phyloP scores from a whole-genome alignment of 2,329 filamentous ascomycete genomes.

The Hypoxylon rubiginosum region DNA sequence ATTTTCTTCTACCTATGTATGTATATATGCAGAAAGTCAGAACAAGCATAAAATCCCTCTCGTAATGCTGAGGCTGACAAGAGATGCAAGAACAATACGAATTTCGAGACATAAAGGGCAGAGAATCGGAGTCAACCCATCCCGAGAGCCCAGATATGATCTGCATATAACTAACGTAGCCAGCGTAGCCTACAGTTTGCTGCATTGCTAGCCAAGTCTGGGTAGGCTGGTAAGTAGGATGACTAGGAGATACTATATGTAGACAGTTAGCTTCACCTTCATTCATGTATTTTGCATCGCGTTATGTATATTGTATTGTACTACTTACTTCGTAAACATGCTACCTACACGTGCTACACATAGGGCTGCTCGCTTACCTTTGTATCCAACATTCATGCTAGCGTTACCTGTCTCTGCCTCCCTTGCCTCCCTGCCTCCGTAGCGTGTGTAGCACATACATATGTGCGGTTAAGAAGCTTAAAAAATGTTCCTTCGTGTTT shows the following conservation, averaged over 20 bases:
- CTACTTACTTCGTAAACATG: not conserved
- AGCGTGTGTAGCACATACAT: conserved; percentile 19
- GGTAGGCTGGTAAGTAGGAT: not conserved
- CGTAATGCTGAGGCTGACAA: conserved; percentile 41
- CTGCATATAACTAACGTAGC: not conserved
- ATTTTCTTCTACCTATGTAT: conserved; percentile 18
- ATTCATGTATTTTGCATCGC: not conserved
- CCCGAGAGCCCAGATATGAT: conserved; percentile 8
- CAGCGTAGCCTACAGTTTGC: not conserved
- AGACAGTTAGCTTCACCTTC: not conserved
- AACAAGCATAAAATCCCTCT: conserved; percentile 36
- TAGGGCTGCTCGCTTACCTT: conserved; percentile 9
- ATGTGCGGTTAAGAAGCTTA: conserved; percentile 31
- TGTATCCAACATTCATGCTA: conserved; percentile 8
- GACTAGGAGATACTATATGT: not conserved
- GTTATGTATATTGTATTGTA: not conserved
- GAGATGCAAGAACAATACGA: conserved; percentile 35
- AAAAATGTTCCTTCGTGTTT: conserved; percentile 30
- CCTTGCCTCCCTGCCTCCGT: conserved; percentile 1
- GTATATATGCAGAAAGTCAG: conserved; percentile 10
- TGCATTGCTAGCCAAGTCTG: not conserved
- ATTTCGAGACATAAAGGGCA: conserved; percentile 27
- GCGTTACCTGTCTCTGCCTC: conserved; percentile 12
- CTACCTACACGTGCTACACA: not conserved
- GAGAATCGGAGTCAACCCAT: conserved; percentile 21